These are phyloP conservation scores for Neovahlkampfia damariscottae DNA, from an alignment of 78 protist genomes.

Conservation along the genomic window DNA sequence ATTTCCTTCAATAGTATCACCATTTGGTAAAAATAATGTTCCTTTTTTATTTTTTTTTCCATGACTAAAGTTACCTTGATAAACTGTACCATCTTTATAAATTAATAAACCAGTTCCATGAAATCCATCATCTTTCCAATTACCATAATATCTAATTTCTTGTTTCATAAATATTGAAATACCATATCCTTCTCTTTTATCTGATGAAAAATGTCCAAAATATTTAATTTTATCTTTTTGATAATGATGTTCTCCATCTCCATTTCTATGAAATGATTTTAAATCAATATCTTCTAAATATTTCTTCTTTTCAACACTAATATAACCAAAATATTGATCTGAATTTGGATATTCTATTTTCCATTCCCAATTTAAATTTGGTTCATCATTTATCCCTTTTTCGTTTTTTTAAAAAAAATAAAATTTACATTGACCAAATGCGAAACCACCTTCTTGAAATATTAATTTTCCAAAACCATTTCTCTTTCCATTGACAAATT, in stretches of 20 bases:
- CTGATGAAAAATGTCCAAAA: background rate
- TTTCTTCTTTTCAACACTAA: too few relatives aligned
- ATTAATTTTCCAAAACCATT: too few relatives aligned
- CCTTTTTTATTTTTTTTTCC: background rate
- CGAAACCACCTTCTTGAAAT: too few relatives aligned
- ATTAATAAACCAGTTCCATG: background rate
- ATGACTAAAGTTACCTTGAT: background rate
- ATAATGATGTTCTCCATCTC: background rate
- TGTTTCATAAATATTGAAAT: background rate
- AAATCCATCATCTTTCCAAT: background rate
- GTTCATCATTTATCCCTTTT: too few relatives aligned
- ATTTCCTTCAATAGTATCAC: background rate
- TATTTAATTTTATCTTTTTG: background rate
- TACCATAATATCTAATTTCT: background rate
- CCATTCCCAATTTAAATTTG: too few relatives aligned
- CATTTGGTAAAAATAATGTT: background rate
- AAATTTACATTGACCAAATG: too few relatives aligned
- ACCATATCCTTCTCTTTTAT: background rate
- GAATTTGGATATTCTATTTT: too few relatives aligned
- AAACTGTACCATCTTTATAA: background rate
- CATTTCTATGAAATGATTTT: background rate
- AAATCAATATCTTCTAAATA: too few relatives aligned
- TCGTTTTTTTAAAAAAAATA: too few relatives aligned
- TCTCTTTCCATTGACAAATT: too few relatives aligned
- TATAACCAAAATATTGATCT: too few relatives aligned